Evolutionary conservation across 2,329 filamentous ascomycete species (phyloP), one percentile per base, ranked within the genome.

Genomic region (Claviceps digitariae): DNA sequence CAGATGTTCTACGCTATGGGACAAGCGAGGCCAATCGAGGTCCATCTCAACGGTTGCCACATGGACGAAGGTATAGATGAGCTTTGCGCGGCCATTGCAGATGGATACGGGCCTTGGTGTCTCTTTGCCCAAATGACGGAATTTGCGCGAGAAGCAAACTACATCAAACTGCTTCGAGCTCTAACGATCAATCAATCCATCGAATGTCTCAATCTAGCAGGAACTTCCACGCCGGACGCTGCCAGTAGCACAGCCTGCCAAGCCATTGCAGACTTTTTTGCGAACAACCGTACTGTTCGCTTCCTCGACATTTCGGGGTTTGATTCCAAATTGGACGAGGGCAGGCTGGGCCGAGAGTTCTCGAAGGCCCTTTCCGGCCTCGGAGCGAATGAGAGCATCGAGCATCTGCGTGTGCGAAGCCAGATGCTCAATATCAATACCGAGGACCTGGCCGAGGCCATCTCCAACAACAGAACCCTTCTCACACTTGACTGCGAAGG

Each of bases 81-180:
- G 51, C 64, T 80, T 52, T 75, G 74, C 23, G 66, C 69, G 21
- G 72, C 74, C 8, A 71, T 81, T 27, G 65, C 69, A 0, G 64
- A 67, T 51, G 73, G 72, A 15, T 71, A 72, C 56, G 74, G 74
- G 1, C 76, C 76, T 0, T 73, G 69, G 56, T 73, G 70, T 25
- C 64, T 81, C 23, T 74, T 75, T 57, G 63, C 79, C 56, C 74
- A 79, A 57, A 79, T 81, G 76, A 67, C 79, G n/a, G 76, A 80
- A 56, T 79, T 81, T 57, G 66, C 68, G 21, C 64, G 73, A 41
- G 77, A 80, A 60, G 62, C 62, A 10, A 77, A 71, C 59, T 81
- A 77, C 57, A 69, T 77, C 52, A 70, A 70, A 52, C 68, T 81
- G 4, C 63, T 81, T 55, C 66, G 64, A 17, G 74, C 77, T 2